These are phyloP conservation scores for Platanthera zijinensis DNA, from an alignment of 106 monocot genomes.

Conservation along the genomic window DNA sequence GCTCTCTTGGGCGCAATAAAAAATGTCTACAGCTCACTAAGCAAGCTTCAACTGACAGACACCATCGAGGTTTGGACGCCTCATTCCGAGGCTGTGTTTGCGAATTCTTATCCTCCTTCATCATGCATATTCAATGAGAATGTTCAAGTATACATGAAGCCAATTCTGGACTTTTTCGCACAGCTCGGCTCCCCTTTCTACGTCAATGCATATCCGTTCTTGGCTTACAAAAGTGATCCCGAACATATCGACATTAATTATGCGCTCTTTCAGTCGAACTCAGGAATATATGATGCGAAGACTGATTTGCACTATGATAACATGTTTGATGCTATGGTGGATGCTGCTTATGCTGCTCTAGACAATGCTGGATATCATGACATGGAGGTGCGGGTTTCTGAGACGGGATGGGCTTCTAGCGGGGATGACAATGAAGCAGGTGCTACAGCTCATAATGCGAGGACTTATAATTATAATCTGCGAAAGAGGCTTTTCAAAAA, in stretches of 20 bases:
- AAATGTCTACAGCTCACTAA: conserved; percentile 41
- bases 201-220: conserved; percentile 67
- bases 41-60: conserved; percentile 34
- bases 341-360: conserved; percentile 69
- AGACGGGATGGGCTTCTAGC: conserved; percentile 78
- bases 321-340: conserved; percentile 81
- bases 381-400: conserved; percentile 71
- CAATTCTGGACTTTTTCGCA: conserved; percentile 60
- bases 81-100: conserved; percentile 73
- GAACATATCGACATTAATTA: conserved; percentile 64
- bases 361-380: conserved; percentile 45
- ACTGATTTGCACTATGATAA: conserved; percentile 68
- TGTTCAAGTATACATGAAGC: conserved; percentile 41
- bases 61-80: conserved; percentile 54
- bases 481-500: conserved; percentile 52
- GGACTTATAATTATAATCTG: conserved; percentile 64
- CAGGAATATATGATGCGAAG: conserved; percentile 63
- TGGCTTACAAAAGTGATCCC: conserved; percentile 62
- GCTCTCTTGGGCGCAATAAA: conserved; percentile 54
- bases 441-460: conserved; percentile 51
- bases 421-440: conserved; percentile 57
- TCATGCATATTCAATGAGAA: conserved; percentile 53
- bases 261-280: conserved; percentile 60
- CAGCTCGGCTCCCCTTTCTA: conserved; percentile 48
- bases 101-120: conserved; percentile 70